Conservation (phyloP, 257 asterid genomes). For the Forsythia viridissima region DNA sequence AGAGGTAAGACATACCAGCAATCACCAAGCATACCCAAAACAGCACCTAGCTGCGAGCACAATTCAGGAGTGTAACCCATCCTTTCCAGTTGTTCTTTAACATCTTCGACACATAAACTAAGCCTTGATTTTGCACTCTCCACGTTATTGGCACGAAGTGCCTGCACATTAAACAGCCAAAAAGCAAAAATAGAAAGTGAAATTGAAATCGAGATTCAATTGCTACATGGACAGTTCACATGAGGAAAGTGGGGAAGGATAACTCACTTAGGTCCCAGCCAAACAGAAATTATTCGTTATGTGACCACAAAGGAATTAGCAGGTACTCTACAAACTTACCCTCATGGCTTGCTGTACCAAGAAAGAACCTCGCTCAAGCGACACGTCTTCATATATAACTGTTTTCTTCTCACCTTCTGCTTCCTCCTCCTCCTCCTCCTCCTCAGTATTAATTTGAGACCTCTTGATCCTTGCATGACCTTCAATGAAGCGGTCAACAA, state of each 20-base stretch:
- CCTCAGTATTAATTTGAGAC: constrained; percentile 59
- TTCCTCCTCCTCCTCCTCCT: constrained; percentile 67
- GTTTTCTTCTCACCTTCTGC: constrained; percentile 51
- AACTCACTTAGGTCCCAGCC: neutral
- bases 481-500: constrained; percentile 93
- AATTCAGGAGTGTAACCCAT: constrained; percentile 76
- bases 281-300: neutral
- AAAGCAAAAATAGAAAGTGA: constrained; percentile 6
- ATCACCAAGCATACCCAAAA: constrained; percentile 96
- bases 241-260: neutral
- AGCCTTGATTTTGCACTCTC: constrained; percentile 95
- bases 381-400: constrained; percentile 89
- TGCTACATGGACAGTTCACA: neutral
- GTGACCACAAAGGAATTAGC: constrained; percentile 5
- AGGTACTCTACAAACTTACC: constrained; percentile 41
- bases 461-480: constrained; percentile 98
- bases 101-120: constrained; percentile 79
- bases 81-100: constrained; percentile 76
- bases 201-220: neutral
- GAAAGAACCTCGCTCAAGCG: constrained; percentile 92
- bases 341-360: constrained; percentile 99
- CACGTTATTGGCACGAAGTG: constrained; percentile 85
- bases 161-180: constrained; percentile 47
- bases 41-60: constrained; percentile 97
- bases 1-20: constrained; percentile 66